These are phyloP conservation scores for Rhizopus arrhizus DNA, from an alignment of 371 early-diverging fungal species.

Conservation along the genomic window DNA sequence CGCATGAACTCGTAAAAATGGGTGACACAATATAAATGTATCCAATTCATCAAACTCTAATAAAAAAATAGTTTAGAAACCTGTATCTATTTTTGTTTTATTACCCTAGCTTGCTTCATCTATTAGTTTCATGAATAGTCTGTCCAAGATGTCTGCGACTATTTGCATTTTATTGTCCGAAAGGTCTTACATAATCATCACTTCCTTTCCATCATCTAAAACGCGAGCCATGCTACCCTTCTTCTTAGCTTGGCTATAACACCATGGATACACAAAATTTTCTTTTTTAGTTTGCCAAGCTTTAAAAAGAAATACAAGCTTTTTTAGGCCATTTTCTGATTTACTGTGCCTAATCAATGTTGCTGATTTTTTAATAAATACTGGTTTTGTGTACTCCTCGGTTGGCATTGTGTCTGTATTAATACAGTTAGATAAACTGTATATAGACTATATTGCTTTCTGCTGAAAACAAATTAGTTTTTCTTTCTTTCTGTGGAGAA, in stretches of 20 bases:
- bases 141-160: slow-evolving; percentile 64
- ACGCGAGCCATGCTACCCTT: slow-evolving; percentile 41
- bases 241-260: not conserved
- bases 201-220: slow-evolving; percentile 58
- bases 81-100: not conserved
- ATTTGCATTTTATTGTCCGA: slow-evolving; percentile 53
- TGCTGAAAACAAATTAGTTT: slow-evolving; percentile 10
- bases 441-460: slow-evolving; percentile 6
- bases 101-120: slow-evolving; percentile 66
- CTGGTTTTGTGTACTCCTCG: slow-evolving; percentile 40
- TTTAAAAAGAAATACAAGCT: slow-evolving; percentile 16
- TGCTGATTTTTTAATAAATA: slow-evolving; percentile 29
- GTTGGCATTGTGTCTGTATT: slow-evolving; percentile 5
- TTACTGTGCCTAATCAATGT: slow-evolving; percentile 29
- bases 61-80: not conserved
- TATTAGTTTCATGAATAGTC: slow-evolving; percentile 63
- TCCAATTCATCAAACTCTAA: slow-evolving; percentile 66
- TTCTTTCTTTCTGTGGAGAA: slow-evolving; percentile 18
- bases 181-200: slow-evolving; percentile 56
- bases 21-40: slow-evolving; percentile 58
- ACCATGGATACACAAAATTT: not conserved
- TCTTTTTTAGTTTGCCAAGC: slow-evolving; percentile 12
- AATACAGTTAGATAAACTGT: slow-evolving; percentile 13
- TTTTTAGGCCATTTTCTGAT: slow-evolving; percentile 40
- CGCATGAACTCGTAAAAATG: slow-evolving; percentile 57